Conservation (phyloP, 208 protist species). For the Trypanosoma rangeli region DNA sequence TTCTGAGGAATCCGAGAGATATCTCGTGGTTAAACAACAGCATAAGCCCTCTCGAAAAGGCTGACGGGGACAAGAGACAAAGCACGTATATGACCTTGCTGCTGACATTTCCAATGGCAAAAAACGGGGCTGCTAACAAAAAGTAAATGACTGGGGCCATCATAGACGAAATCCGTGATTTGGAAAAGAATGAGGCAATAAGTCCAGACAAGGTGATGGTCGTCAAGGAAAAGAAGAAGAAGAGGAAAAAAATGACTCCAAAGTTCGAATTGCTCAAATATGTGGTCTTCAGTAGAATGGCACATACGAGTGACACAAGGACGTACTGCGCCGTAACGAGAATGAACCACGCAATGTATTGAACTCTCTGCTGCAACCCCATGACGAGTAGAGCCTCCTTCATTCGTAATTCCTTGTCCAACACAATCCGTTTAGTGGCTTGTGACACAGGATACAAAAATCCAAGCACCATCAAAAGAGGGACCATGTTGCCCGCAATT, state of each 20-base stretch:
- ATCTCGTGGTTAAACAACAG: conserved; percentile 43
- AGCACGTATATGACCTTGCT: conserved; percentile 27
- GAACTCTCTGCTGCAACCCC: conserved; percentile 60
- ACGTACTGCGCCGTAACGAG: conserved; percentile 56
- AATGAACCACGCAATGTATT: conserved; percentile 65
- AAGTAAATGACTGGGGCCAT: conserved; percentile 73
- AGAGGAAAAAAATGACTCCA: conserved; percentile 48
- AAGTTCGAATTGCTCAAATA: conserved; percentile 49
- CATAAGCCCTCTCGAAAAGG: conserved; percentile 48
- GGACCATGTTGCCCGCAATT: conserved; percentile 36
- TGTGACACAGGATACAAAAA: conserved; percentile 80
- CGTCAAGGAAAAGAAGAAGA: conserved; percentile 59
- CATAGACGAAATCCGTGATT: conserved; percentile 58
- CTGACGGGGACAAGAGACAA: conserved; percentile 55
- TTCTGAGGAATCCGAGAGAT: background rate
- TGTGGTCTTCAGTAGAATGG: conserved; percentile 54
- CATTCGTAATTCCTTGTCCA: conserved; percentile 87
- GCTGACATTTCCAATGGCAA: conserved; percentile 35
- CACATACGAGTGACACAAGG: conserved; percentile 51
- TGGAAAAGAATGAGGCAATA: conserved; percentile 70
- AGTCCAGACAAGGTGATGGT: conserved; percentile 56
- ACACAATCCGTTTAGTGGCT: conserved; percentile 76
- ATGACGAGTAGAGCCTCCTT: conserved; percentile 87
- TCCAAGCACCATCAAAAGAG: conserved; percentile 70
- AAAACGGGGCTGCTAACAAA: conserved; percentile 40